Conservation (phyloP, 441 rosid species). For the Mallotus japonicus region DNA sequence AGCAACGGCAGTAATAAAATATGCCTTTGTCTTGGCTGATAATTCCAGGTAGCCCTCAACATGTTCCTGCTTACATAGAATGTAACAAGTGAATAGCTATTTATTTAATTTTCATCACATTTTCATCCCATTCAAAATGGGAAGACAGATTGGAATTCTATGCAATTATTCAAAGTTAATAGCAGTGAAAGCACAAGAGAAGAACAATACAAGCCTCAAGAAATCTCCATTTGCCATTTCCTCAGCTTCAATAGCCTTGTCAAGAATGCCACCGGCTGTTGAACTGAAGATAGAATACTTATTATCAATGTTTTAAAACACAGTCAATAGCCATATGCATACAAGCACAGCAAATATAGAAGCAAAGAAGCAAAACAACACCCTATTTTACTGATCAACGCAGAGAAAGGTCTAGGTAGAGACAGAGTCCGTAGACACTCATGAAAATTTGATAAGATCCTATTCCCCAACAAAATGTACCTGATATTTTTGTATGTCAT, state of each 20-base stretch:
- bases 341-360: background rate
- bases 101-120: constrained; percentile 1
- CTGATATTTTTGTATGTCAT: background rate
- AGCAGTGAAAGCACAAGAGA: background rate
- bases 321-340: background rate
- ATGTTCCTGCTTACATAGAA: constrained; percentile 53
- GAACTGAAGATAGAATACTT: constrained; percentile 39
- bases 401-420: too few species aligned
- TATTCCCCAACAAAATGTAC: background rate
- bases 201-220: constrained; percentile 67
- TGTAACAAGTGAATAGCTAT: constrained; percentile 1
- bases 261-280: constrained; percentile 61
- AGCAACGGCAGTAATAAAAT: constrained; percentile 66
- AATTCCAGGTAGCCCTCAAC: constrained; percentile 78
- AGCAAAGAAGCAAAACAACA: background rate
- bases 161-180: background rate
- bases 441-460: background rate
- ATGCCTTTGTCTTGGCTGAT: constrained; percentile 81
- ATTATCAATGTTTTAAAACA: background rate
- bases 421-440: background rate
- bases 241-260: constrained; percentile 72
- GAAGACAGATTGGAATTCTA: background rate
- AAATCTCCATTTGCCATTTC: constrained; percentile 67
- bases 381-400: background rate
- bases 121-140: constrained; percentile 2